A percentile compares a stretch with the other conserved stretches of the same genome.
Conservation (phyloP, 2,329 filamentous ascomycete species). For the Orbilia javanica region DNA sequence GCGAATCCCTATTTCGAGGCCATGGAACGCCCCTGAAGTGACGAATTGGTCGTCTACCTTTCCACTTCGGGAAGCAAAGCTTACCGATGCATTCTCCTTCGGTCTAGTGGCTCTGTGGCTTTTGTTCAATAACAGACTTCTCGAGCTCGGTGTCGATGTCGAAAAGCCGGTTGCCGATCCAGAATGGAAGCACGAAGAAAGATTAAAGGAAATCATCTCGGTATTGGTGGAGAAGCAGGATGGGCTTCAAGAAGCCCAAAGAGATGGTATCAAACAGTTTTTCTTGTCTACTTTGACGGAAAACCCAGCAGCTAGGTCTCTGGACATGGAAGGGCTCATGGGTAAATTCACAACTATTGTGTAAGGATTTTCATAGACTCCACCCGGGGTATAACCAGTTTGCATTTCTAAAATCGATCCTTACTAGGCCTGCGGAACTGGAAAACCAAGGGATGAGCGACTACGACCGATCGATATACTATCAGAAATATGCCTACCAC, state of each 20-base stretch:
- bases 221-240: not conserved
- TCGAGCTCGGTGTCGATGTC: conserved; percentile 2
- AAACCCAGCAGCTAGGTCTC: not conserved
- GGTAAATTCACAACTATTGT: not conserved
- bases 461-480: not conserved
- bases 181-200: conserved; percentile 4
- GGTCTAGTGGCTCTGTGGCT: conserved; percentile 57
- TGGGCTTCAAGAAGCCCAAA: not conserved
- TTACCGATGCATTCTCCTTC: conserved; percentile 58
- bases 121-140: conserved; percentile 31
- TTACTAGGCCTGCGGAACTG: not conserved
- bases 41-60: conserved; percentile 5
- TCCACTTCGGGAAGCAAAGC: conserved; percentile 20
- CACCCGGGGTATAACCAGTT: no score
- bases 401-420: no score
- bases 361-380: not conserved
- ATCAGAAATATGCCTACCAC: not conserved
- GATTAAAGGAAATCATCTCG: not conserved
- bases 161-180: not conserved
- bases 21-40: conserved; percentile 59
- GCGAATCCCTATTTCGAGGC: conserved; percentile 31
- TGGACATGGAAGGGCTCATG: not conserved
- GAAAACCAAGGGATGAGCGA: not conserved
- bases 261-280: not conserved
- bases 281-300: conserved; percentile 1